A percentile compares a stretch with the other conserved stretches of the same genome.
These are phyloP conservation scores for Phlyctochytrium arcticum DNA, from an alignment of 192 early-diverging fungal genomes.

Conservation along the genomic window DNA sequence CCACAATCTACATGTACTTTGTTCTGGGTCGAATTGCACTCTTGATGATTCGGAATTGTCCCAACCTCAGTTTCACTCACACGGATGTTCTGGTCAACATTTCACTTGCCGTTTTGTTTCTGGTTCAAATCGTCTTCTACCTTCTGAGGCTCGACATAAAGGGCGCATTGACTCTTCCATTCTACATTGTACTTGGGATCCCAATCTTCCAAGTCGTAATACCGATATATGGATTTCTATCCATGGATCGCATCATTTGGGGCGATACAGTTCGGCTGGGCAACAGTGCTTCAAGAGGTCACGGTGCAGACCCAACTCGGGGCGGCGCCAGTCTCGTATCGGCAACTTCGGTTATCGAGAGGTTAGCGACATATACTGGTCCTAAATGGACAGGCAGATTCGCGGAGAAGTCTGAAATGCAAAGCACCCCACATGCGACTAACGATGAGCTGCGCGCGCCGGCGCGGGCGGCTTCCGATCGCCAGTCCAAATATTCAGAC, in stretches of 20 bases:
- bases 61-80: not conserved
- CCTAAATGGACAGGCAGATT: too few species aligned
- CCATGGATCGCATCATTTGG: not conserved
- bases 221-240: not conserved
- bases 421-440: too few species aligned
- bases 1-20: not conserved
- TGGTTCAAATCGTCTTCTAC: conserved; percentile 1
- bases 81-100: not conserved
- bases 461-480: too few species aligned
- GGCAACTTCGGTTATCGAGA: too few species aligned
- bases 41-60: not conserved
- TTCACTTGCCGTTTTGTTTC: not conserved
- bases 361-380: too few species aligned
- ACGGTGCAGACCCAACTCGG: not conserved
- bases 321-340: too few species aligned
- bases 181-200: not conserved
- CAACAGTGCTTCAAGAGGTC: not conserved
- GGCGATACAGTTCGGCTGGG: conserved; percentile 1
- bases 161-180: not conserved
- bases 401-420: too few species aligned
- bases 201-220: conserved; percentile 1
- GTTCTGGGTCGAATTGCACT: not conserved
- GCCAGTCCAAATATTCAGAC: too few species aligned
- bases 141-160: not conserved
- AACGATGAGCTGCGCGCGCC: too few species aligned